These are phyloP conservation scores for Dendrostoma leiphaemia DNA, from an alignment of 2,329 filamentous ascomycete species.

Conservation along the genomic window DNA sequence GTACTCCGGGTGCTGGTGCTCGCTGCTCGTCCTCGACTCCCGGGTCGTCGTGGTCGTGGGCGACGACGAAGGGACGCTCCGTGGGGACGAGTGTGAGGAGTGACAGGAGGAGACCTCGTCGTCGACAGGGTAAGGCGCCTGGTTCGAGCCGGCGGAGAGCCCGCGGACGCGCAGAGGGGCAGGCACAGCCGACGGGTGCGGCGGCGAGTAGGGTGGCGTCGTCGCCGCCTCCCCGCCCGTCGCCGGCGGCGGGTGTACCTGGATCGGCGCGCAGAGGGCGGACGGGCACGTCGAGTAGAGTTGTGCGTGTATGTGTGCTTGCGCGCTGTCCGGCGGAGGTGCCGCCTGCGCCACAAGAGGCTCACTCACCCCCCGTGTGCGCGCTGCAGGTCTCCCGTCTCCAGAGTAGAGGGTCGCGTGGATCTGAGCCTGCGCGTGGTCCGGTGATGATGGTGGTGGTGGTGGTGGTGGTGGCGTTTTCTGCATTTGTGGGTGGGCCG, in stretches of 20 bases:
- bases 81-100: too few species aligned
- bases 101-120: too few species aligned
- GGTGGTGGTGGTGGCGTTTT: neutral
- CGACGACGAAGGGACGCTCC: neutral
- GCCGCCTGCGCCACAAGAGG: too few species aligned
- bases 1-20: conserved; percentile 23
- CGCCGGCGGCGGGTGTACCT: neutral
- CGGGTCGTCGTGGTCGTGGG: too few species aligned
- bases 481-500: neutral
- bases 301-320: neutral
- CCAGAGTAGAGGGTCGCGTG: too few species aligned
- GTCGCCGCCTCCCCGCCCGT: neutral
- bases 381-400: too few species aligned
- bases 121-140: neutral
- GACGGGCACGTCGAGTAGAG: neutral
- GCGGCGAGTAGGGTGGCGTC: neutral
- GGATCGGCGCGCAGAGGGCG: neutral
- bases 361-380: too few species aligned
- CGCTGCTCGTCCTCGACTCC: conserved; percentile 1
- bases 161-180: conserved; percentile 14
- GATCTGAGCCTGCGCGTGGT: neutral
- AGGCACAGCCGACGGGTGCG: neutral
- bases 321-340: neutral
- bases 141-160: neutral
- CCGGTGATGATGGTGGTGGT: neutral